These are phyloP conservation scores for Setaria viridis DNA, from an alignment of 202 grass and related monocot species.

Conservation along the genomic window DNA sequence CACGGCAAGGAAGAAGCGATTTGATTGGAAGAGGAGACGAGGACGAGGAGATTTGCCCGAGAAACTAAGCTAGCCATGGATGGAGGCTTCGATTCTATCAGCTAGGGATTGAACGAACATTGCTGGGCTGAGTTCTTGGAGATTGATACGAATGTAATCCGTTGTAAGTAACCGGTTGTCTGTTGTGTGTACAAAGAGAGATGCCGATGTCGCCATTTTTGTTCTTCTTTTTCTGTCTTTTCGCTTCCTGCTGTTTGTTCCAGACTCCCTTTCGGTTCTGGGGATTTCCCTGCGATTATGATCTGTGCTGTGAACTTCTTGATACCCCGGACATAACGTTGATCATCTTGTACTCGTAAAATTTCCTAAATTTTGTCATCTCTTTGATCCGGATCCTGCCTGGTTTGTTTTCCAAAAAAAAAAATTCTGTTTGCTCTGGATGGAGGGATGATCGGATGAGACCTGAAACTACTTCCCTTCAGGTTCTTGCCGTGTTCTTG, in stretches of 20 bases:
- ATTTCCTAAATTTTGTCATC: background rate
- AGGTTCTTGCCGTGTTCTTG: background rate
- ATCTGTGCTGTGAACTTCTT: background rate
- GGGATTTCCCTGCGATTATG: background rate
- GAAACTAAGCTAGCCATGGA: background rate
- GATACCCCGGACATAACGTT: background rate
- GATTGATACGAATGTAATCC: conserved; percentile 12
- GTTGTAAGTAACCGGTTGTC: conserved; percentile 44
- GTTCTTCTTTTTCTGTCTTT: background rate
- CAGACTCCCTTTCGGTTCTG: background rate
- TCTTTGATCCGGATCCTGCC: background rate
- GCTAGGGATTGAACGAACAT: conserved; percentile 20
- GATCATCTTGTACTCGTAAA: background rate
- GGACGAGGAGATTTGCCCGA: background rate
- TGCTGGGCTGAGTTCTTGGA: conserved; percentile 38
- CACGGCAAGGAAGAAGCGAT: background rate
- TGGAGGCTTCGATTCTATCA: background rate
- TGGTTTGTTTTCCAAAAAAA: too few relatives aligned
- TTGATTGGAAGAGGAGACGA: background rate
- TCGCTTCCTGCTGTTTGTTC: background rate
- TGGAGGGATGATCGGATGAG: background rate
- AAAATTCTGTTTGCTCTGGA: background rate
- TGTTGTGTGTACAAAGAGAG: conserved; percentile 30
- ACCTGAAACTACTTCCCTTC: background rate
- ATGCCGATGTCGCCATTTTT: conserved; percentile 18